Evolutionary conservation across 108 stramenopile species (phyloP).

Genomic region (Nitzschia inconspicua): DNA sequence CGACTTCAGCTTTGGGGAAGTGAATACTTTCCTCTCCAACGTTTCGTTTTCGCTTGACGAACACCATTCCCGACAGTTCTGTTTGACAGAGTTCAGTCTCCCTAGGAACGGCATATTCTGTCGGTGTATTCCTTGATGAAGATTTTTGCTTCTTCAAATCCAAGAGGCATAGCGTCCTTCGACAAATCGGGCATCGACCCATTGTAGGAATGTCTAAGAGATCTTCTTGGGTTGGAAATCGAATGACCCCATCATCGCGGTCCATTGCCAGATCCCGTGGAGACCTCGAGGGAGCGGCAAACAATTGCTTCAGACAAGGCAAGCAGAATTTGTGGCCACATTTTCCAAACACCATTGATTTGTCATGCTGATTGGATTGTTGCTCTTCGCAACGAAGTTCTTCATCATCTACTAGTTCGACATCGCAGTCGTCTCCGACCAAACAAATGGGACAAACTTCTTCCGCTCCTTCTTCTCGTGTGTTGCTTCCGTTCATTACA

Average conservation of each 20-base stretch:
- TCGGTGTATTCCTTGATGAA: too few relatives aligned
- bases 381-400: too few relatives aligned
- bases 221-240: too few relatives aligned
- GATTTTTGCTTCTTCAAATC: too few relatives aligned
- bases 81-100: slow-evolving; percentile 6
- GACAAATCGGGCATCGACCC: slow-evolving; percentile 35
- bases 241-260: too few relatives aligned
- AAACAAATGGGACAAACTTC: slow-evolving; percentile 19
- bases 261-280: too few relatives aligned
- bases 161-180: slow-evolving; percentile 17
- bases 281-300: slow-evolving; percentile 7
- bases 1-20: slow-evolving; percentile 2
- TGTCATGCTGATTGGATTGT: too few relatives aligned
- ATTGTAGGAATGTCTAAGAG: slow-evolving; percentile 19
- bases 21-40: slow-evolving; percentile 4
- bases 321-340: slow-evolving; percentile 21
- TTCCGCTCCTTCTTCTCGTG: background rate
- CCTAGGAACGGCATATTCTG: background rate
- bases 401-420: too few relatives aligned
- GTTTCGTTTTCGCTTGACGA: slow-evolving; percentile 4
- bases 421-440: background rate
- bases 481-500: background rate
- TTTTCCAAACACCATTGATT: background rate
- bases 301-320: slow-evolving; percentile 17
- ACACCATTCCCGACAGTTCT: background rate